Conservation (phyloP, 2,329 filamentous ascomycete genomes). For the Celoporthe dispersa region DNA sequence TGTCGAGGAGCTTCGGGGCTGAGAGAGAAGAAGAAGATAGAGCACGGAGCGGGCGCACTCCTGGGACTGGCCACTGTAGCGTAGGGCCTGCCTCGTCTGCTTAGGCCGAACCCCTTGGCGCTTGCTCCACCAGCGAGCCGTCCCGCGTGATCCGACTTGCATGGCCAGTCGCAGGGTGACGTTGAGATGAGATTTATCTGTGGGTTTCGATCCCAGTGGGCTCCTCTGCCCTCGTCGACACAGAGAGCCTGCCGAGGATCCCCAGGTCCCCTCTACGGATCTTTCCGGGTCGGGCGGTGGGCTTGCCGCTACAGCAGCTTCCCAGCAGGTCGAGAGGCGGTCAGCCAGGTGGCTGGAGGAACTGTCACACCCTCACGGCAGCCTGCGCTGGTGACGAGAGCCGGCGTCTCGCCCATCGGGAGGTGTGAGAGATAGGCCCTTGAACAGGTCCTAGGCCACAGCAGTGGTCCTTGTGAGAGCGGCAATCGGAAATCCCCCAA, state of each 20-base stretch:
- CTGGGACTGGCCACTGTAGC: background rate
- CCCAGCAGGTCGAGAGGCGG: background rate
- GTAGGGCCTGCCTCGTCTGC: conserved; percentile 3
- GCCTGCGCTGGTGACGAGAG: background rate
- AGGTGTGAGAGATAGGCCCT: background rate
- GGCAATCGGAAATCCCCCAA: background rate
- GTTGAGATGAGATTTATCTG: background rate
- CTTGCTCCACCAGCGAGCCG: background rate
- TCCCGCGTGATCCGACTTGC: background rate
- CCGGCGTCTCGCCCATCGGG: background rate
- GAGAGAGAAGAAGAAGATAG: background rate
- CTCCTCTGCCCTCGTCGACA: background rate
- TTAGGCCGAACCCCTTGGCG: background rate
- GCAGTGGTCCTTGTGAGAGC: background rate
- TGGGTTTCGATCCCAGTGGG: background rate
- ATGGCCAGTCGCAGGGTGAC: background rate
- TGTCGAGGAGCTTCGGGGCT: background rate
- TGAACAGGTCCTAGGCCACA: background rate
- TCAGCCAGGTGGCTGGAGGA: background rate
- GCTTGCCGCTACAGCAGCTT: background rate
- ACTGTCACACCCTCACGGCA: background rate
- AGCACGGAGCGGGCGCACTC: background rate
- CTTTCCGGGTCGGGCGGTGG: background rate
- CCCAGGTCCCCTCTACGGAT: background rate
- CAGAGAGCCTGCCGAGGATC: background rate